Percentiles rank a stretch among this genome's conserved stretches.
Evolutionary conservation across 352 stramenopile genomes (phyloP).

Genomic region (Phytophthora cajani): DNA sequence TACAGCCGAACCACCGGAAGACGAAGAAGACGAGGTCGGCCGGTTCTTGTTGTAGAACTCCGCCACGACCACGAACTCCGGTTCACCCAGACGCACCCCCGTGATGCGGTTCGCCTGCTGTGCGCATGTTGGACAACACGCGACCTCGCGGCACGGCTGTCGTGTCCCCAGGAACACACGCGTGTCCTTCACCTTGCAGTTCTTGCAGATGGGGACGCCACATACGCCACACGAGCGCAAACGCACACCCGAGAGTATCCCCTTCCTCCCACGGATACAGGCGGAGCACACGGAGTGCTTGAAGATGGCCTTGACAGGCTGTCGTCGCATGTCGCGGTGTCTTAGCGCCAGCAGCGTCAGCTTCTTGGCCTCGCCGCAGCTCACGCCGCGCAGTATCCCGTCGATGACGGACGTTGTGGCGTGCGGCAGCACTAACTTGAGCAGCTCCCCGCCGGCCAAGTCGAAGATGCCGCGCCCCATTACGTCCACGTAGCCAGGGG

Average conservation of each 20-base stretch:
- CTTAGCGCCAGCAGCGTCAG: constrained; percentile 44
- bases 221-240: constrained; percentile 52
- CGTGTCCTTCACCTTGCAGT: constrained; percentile 57
- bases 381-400: constrained; percentile 31
- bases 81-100: constrained; percentile 21
- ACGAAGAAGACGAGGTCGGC: constrained; percentile 4
- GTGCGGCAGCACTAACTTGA: constrained; percentile 33
- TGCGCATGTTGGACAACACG: constrained; percentile 44
- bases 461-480: constrained; percentile 49
- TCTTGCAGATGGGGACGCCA: constrained; percentile 45
- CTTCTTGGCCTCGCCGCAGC: constrained; percentile 52
- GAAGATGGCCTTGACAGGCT: constrained; percentile 12
- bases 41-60: constrained; percentile 32
- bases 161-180: constrained; percentile 40
- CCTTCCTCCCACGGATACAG: constrained; percentile 34
- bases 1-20: constrained; percentile 6
- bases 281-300: constrained; percentile 40
- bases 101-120: constrained; percentile 38
- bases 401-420: constrained; percentile 36
- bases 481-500: constrained; percentile 40
- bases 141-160: constrained; percentile 23
- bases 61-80: constrained; percentile 36
- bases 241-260: constrained; percentile 22
- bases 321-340: constrained; percentile 13
- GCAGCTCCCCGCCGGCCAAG: constrained; percentile 37